These are phyloP conservation scores for Candida palmyrensis DNA, from an alignment of 805 yeast species.

Conservation along the genomic window DNA sequence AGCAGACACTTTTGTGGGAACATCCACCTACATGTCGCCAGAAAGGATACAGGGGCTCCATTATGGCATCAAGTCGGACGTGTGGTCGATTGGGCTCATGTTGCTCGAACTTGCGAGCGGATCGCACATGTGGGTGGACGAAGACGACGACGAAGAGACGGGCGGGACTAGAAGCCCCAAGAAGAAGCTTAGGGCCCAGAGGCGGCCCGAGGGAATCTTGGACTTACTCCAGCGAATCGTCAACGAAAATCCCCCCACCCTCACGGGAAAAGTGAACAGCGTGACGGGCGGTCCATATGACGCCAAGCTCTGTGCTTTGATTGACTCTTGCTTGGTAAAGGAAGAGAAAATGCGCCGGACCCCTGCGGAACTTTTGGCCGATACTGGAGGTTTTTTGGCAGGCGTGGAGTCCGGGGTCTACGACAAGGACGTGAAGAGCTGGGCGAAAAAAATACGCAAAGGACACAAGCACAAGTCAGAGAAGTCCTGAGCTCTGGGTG, in stretches of 20 bases:
- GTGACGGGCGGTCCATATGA: constrained; percentile 31
- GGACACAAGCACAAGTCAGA: constrained; percentile 24
- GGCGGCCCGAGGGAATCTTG: constrained; percentile 77
- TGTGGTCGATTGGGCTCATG: constrained; percentile 95
- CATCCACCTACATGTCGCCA: constrained; percentile 95
- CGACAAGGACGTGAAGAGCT: constrained; percentile 32
- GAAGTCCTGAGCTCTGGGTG: no score
- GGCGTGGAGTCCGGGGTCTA: constrained; percentile 25
- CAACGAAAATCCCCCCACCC: constrained; percentile 82
- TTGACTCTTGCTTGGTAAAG: constrained; percentile 68
- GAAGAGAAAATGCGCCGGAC: constrained; percentile 64
- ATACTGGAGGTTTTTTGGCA: constrained; percentile 21
- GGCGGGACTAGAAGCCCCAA: constrained; percentile 4
- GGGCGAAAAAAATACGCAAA: constrained; percentile 39
- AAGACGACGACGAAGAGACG: constrained; percentile 24
- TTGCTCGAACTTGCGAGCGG: constrained; percentile 87
- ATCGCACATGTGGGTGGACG: constrained; percentile 67
- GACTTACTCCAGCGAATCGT: constrained; percentile 91
- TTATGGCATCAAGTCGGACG: constrained; percentile 92
- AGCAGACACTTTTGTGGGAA: constrained; percentile 98
- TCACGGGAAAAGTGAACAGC: constrained; percentile 33
- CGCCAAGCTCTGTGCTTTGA: constrained; percentile 55
- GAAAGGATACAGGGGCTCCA: constrained; percentile 94
- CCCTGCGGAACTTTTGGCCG: constrained; percentile 60
- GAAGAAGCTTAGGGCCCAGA: no score